Percentiles rank a stretch among this genome's conserved stretches.
These are phyloP conservation scores for Calonectria fujianensis DNA, from an alignment of 2,329 filamentous ascomycete genomes.

Conservation along the genomic window DNA sequence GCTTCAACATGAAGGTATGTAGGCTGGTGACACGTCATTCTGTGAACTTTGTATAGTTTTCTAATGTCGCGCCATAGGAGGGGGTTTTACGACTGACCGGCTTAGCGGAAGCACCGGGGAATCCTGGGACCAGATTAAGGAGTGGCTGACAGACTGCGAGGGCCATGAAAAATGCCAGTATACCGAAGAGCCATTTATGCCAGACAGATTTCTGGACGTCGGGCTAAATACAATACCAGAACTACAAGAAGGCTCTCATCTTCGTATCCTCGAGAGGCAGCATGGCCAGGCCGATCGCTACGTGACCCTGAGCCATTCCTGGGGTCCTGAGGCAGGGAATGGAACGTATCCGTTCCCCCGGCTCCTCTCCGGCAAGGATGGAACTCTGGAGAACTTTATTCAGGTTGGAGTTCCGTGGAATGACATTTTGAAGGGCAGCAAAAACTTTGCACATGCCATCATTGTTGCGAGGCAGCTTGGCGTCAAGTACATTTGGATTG, in stretches of 20 bases:
- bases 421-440: background rate
- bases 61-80: background rate
- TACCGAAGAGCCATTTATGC: background rate
- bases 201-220: background rate
- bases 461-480: slow-evolving; percentile 2
- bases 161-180: background rate
- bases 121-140: background rate
- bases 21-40: fast-evolving
- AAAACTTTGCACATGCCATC: background rate
- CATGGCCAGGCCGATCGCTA: background rate
- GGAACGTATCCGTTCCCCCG: background rate
- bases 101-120: background rate
- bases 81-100: background rate
- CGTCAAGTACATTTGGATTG: slow-evolving; percentile 4
- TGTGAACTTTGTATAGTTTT: background rate
- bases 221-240: background rate
- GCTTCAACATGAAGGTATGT: background rate
- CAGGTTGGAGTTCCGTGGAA: background rate
- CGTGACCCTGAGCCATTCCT: slow-evolving; percentile 4
- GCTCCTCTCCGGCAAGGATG: background rate
- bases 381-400: background rate
- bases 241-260: background rate
- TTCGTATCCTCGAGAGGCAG: background rate
- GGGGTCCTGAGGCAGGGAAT: background rate
- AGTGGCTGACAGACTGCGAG: background rate